Evolutionary conservation across 495 filamentous ascomycete genomes (phyloP).

Genomic region (Lentithecium fluviatile): DNA sequence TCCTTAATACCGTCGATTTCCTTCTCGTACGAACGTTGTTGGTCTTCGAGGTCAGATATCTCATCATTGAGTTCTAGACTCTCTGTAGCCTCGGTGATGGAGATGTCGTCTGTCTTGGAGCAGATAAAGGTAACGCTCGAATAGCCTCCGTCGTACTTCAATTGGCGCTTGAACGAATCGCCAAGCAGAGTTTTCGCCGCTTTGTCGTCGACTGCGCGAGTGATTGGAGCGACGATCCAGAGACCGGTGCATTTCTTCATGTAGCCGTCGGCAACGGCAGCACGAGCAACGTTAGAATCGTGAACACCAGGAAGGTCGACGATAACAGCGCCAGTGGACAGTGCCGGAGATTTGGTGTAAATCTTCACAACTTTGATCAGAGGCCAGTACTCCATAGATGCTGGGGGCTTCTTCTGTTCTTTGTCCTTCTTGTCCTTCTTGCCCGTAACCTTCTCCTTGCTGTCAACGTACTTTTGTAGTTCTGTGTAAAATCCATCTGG

Average conservation of each 20-base stretch:
- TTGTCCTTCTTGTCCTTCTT: conserved; percentile 42
- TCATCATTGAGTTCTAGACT: conserved; percentile 48
- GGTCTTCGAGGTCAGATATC: conserved; percentile 39
- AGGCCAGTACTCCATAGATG: conserved; percentile 60
- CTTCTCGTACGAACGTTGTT: conserved; percentile 41
- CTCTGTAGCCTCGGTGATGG: conserved; percentile 51
- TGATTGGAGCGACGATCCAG: conserved; percentile 67
- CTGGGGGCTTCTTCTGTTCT: conserved; percentile 31
- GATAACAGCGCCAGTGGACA: conserved; percentile 62
- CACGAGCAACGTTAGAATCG: conserved; percentile 65
- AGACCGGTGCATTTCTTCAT: conserved; percentile 54
- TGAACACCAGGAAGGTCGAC: conserved; percentile 67
- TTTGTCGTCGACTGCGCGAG: conserved; percentile 65
- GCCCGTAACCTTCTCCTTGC: conserved; percentile 49
- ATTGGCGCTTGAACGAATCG: conserved; percentile 61
- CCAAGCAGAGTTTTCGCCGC: conserved; percentile 61
- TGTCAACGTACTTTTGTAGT: conserved; percentile 54
- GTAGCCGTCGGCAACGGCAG: conserved; percentile 60
- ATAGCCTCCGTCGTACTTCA: conserved; percentile 59
- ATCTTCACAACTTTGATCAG: conserved; percentile 64
- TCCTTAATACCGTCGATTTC: conserved; percentile 41
- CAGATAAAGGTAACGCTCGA: conserved; percentile 62
- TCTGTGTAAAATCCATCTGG: conserved; percentile 47
- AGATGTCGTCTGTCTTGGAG: conserved; percentile 67
- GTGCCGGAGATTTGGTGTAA: conserved; percentile 54